These are phyloP conservation scores for Penicillium sp. DNA, from an alignment of 2,329 filamentous ascomycete species.

Conservation along the genomic window DNA sequence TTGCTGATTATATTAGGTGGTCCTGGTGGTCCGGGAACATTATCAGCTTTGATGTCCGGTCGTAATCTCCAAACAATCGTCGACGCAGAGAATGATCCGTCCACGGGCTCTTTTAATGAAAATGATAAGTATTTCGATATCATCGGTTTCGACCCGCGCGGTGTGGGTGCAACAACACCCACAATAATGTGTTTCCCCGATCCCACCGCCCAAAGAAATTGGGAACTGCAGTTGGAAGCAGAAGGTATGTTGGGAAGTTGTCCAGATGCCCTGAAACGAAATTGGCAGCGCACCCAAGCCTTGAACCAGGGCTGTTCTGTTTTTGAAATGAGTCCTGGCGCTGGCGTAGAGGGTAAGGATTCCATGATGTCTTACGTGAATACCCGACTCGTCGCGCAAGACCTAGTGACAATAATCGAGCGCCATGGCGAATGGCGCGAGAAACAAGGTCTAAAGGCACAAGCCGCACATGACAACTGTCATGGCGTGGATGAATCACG, in stretches of 20 bases:
- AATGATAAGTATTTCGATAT: conserved; percentile 44
- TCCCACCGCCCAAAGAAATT: conserved; percentile 32
- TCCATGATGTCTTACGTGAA: conserved; percentile 38
- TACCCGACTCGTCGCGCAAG: conserved; percentile 38
- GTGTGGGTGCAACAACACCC: conserved; percentile 47
- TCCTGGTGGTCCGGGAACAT: conserved; percentile 50
- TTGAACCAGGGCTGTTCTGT: conserved; percentile 38
- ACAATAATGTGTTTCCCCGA: conserved; percentile 47
- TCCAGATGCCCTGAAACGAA: conserved; percentile 31
- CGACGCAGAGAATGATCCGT: conserved; percentile 36
- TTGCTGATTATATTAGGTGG: conserved; percentile 36
- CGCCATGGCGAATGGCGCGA: conserved; percentile 46
- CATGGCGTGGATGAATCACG: conserved; percentile 26
- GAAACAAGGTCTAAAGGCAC: conserved; percentile 33
- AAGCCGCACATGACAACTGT: conserved; percentile 17
- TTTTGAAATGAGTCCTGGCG: conserved; percentile 21
- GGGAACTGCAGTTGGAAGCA: conserved; percentile 39
- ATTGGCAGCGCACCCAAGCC: conserved; percentile 39
- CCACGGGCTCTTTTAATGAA: background rate
- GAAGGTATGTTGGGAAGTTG: conserved; percentile 43
- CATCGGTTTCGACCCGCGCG: conserved; percentile 51
- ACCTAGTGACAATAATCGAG: conserved; percentile 44
- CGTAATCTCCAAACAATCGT: conserved; percentile 42
- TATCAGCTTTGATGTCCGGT: conserved; percentile 37
- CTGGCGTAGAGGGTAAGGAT: conserved; percentile 20